Evolutionary conservation across 2,329 filamentous ascomycete genomes (phyloP), one percentile per base, ranked within the genome.

Genomic region (Pseudopithomyces chartarum): DNA sequence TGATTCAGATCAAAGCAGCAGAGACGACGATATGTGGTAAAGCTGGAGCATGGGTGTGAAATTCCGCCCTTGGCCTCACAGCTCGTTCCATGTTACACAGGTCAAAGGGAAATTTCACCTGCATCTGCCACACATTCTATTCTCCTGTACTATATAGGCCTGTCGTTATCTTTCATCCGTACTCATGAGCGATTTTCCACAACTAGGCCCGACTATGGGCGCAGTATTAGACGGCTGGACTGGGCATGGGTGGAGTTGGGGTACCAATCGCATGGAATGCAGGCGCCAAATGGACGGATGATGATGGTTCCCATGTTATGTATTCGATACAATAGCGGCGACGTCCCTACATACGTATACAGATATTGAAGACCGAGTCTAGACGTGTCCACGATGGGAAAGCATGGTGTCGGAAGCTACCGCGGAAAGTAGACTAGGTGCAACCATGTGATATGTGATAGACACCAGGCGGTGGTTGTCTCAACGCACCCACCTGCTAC

Each of bases 1-100:
- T 10, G 70, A 74, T 52, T 65, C 65, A 6, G 71, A 71, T 48
- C 62, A 65, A 43, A 63, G 64, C 22, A 70, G 64, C 29, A 66
- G 70, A 52, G 70, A 75, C 33, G 72, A 76, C 47, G 73, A 76
- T 13, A 76, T 76, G 74, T 76, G 74, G 74, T 76, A 58, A 52
- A 38, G 65, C 56, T 34, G n/a, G 33, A 29, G 26, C 26, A 29
- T 5, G 26, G 26, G 26, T 8, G 26, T 8, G 8, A 20, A 46
- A 17, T 11, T 13, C 15, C 23, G 19, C n/a, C 34, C 20, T 12
- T 39, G 22, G 39, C 13, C 44, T 20, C 47, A 17, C 11, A 15
- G 17, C 22, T 23, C 40, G 11, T 15, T 44, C n/a, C n/a, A 29
- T 32, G 38, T 29, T 13, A 20, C 36, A 22, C 40, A n/a, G 38